phyloP scores from a whole-genome alignment of 2,329 filamentous ascomycete genomes.

The Ustulina deusta region DNA sequence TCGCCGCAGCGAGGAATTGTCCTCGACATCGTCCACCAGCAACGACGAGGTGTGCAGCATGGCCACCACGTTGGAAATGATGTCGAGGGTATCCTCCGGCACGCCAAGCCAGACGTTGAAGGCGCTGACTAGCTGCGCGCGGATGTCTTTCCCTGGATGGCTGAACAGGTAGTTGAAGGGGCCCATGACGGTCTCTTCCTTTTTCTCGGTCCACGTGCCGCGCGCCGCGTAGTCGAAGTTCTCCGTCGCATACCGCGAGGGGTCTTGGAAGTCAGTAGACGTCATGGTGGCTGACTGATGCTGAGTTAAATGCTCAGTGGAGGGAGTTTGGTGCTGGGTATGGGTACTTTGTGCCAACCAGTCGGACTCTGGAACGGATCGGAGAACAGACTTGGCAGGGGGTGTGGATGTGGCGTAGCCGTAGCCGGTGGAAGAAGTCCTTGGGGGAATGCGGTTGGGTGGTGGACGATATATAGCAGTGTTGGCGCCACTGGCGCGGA shows the following conservation, averaged over 20 bases:
- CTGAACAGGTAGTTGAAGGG: conserved; percentile 84
- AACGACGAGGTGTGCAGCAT: conserved; percentile 89
- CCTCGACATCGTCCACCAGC: conserved; percentile 89
- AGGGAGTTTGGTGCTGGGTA: conserved; percentile 49
- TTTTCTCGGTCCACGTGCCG: conserved; percentile 75
- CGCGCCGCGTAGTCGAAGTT: conserved; percentile 65
- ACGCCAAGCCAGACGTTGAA: conserved; percentile 87
- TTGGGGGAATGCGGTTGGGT: conserved; percentile 77
- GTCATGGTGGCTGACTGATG: conserved; percentile 55
- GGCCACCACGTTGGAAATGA: conserved; percentile 83
- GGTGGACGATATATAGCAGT: conserved; percentile 55
- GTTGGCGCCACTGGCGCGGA: conserved; percentile 12
- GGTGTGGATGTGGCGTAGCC: conserved; percentile 54
- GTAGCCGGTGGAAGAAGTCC: conserved; percentile 75
- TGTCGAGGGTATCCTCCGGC: conserved; percentile 73
- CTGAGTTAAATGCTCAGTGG: conserved; percentile 45
- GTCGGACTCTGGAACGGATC: conserved; percentile 70
- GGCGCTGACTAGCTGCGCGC: conserved; percentile 80
- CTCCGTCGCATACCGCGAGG: conserved; percentile 65
- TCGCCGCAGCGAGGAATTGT: conserved; percentile 79
- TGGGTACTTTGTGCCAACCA: conserved; percentile 64
- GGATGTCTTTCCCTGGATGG: conserved; percentile 87
- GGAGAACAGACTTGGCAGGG: conserved; percentile 58
- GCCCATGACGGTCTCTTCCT: conserved; percentile 81
- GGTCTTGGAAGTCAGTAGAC: conserved; percentile 59